These are phyloP conservation scores for Pulveroboletus sp. DNA, from an alignment of 768 basidiomycete species.

Conservation along the genomic window DNA sequence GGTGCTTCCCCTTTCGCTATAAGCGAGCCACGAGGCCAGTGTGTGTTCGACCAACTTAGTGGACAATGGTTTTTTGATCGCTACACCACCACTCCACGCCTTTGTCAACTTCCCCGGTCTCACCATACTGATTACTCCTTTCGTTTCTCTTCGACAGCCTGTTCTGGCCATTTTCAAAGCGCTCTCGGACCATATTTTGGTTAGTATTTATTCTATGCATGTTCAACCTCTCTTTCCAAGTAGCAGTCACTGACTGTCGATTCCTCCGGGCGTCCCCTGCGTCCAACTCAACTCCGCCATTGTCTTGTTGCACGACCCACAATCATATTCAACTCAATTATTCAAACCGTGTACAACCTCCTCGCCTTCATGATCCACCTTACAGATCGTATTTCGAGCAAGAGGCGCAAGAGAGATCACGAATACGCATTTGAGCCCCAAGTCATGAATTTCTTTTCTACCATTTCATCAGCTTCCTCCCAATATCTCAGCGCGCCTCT, in stretches of 20 bases:
- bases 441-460: conserved; percentile 54
- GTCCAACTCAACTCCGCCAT: conserved; percentile 7
- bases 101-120: conserved; percentile 13
- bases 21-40: conserved; percentile 25
- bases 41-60: conserved; percentile 16
- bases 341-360: background rate
- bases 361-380: conserved; percentile 35
- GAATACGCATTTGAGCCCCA: conserved; percentile 26
- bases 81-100: conserved; percentile 21
- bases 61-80: conserved; percentile 24
- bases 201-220: conserved; percentile 27
- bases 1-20: background rate
- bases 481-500: conserved; percentile 38
- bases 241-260: conserved; percentile 12
- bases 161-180: conserved; percentile 24
- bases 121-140: conserved; percentile 17
- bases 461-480: conserved; percentile 38
- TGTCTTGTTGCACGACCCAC: conserved; percentile 12
- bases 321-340: conserved; percentile 3
- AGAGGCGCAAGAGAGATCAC: conserved; percentile 42
- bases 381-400: conserved; percentile 39
- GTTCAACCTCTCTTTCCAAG: conserved; percentile 13
- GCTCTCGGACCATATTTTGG: conserved; percentile 16
- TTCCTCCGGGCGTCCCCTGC: background rate
- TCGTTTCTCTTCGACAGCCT: conserved; percentile 17